Evolutionary conservation across 108 stramenopile genomes (phyloP).

Genomic region (Seminavis robusta): DNA sequence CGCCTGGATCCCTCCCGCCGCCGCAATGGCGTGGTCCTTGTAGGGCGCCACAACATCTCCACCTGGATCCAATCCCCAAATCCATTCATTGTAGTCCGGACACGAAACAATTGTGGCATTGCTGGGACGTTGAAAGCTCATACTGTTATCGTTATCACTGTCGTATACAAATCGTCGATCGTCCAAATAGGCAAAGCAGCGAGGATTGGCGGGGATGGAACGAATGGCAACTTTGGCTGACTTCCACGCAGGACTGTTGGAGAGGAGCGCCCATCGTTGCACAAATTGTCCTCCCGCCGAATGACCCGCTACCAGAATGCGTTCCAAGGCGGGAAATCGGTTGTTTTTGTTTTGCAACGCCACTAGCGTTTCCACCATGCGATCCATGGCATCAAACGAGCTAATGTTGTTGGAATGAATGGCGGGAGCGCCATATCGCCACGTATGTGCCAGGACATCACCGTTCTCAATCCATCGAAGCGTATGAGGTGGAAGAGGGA

Average conservation of each 20-base stretch:
- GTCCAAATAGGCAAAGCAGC: constrained; percentile 71
- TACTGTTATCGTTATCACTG: neutral
- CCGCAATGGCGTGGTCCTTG: constrained; percentile 28
- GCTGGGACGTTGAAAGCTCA: constrained; percentile 9
- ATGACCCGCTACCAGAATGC: constrained; percentile 71
- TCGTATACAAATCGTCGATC: constrained; percentile 40
- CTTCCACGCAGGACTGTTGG: constrained; percentile 34
- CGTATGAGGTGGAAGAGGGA: neutral
- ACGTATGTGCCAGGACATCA: constrained; percentile 38
- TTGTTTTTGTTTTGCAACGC: constrained; percentile 1
- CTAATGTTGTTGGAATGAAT: constrained; percentile 44
- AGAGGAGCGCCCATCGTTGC: constrained; percentile 80
- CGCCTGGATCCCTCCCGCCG: constrained; percentile 14
- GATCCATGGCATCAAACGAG: constrained; percentile 70
- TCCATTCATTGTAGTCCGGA: constrained; percentile 62
- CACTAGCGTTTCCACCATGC: constrained; percentile 45
- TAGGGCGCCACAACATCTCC: constrained; percentile 51
- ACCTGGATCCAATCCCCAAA: constrained; percentile 71
- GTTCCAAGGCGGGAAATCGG: constrained; percentile 46
- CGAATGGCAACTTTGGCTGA: constrained; percentile 23
- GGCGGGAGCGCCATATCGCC: constrained; percentile 80
- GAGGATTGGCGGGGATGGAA: constrained; percentile 78
- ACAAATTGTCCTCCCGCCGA: constrained; percentile 79
- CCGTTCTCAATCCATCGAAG: constrained; percentile 55
- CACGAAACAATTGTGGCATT: constrained; percentile 27